Evolutionary conservation across 1,284 basidiomycete genomes (phyloP).

Genomic region (Ganoderma lingzhi): DNA sequence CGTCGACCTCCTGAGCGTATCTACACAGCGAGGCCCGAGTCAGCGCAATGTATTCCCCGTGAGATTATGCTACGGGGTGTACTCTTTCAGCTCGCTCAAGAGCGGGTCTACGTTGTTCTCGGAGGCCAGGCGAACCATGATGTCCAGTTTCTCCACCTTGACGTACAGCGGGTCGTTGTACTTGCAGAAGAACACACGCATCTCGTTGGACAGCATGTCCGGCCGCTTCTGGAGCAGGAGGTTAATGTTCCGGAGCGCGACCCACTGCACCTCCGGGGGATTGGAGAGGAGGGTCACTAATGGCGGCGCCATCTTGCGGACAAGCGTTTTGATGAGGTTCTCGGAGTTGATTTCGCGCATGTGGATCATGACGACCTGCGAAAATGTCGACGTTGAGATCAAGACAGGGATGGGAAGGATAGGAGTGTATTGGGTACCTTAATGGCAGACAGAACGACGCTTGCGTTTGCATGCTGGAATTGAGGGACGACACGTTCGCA

Average conservation of each 20-base stretch:
- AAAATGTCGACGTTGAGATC: background rate
- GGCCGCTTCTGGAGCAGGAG: conserved; percentile 93
- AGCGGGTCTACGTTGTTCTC: conserved; percentile 96
- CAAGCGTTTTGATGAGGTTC: conserved; percentile 87
- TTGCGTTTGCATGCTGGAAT: conserved; percentile 97
- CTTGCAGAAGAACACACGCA: conserved; percentile 99
- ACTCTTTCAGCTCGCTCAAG: conserved; percentile 96
- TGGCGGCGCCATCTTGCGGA: conserved; percentile 98
- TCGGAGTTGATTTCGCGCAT: conserved; percentile 86
- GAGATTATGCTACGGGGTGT: conserved; percentile 36
- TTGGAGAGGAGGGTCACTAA: conserved; percentile 83
- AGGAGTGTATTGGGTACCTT: conserved; percentile 62
- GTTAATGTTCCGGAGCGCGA: conserved; percentile 96
- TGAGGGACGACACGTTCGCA: conserved; percentile 98
- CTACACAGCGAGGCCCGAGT: conserved; percentile 46
- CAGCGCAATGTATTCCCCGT: background rate
- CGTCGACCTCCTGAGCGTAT: conserved; percentile 97
- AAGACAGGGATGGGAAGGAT: background rate
- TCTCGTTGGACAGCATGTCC: conserved; percentile 92
- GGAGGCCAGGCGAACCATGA: conserved; percentile 94
- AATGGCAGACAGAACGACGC: conserved; percentile 94
- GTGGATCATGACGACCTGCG: conserved; percentile 95
- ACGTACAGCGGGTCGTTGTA: conserved; percentile 99
- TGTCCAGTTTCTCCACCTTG: conserved; percentile 98
- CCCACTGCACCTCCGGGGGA: conserved; percentile 93